Evolutionary conservation across 139 green algal species (phyloP), one percentile per base, ranked within the genome.

Genomic region (Tetraselmis striata): DNA sequence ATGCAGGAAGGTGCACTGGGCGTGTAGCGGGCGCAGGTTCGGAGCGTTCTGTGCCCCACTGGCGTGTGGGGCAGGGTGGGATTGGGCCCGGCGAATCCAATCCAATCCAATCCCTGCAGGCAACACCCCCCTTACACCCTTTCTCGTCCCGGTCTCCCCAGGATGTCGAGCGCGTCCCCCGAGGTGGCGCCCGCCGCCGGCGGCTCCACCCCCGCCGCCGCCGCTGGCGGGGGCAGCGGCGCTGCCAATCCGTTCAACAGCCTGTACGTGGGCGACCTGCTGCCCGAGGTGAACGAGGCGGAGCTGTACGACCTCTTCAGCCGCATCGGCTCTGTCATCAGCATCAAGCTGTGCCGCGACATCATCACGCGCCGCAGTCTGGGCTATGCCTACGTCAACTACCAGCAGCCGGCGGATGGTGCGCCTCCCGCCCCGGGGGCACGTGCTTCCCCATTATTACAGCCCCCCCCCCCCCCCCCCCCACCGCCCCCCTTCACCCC

Each of bases 311-410:
- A 92, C 31, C 23, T 91, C 28, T 91, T 92, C 79, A 83, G 25
- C 32, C 75, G 88, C n/a, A 75, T 92, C 30, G 88, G 87, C 25
- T 84, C 86, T 25, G 88, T 92, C n/a, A 87, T 89, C 1, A 91
- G 87, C 81, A 92, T 92, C 82, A 87, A 87, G 29, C 87, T 92
- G 30, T 92, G 88, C 84, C 84, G 88, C 27, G 88, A 92, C 32
- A 58, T 89, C 30, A 85, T 92, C 75, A 92, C 88, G 5, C 76
- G 88, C 29, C 75, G 88, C 23, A 90, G 84, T 1, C 79, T 92
- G 27, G 88, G 88, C 11, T 92, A 92, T 79, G 84, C 88, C 0
- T 92, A 92, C 77, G 88, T 92, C 45, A 92, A 92, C 83, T 92
- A 89, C 88, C 85, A 87, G 80, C 81, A 59, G 28, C 75, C 82